Conservation (phyloP, 129 eudicot genomes). For the Flaveria brownii region DNA sequence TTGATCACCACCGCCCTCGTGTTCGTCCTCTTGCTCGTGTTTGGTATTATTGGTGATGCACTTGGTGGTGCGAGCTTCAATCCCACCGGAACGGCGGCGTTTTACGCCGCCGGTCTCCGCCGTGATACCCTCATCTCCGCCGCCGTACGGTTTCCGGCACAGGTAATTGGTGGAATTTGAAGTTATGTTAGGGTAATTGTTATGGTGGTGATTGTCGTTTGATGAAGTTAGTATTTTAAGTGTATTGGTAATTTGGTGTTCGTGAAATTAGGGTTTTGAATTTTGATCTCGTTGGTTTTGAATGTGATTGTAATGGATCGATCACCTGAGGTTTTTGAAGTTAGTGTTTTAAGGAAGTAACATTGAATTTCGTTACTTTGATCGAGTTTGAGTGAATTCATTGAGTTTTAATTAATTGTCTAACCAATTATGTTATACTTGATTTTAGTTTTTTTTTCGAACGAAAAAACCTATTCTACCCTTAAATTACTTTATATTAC, state of each 20-base stretch:
- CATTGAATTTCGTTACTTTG: too few relatives aligned
- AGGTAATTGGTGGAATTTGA: conserved; percentile 39
- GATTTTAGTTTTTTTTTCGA: too few relatives aligned
- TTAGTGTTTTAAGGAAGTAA: too few relatives aligned
- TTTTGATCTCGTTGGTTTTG: conserved; percentile 7
- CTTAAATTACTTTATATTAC: too few relatives aligned
- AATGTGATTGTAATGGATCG: background rate
- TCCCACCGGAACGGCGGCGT: conserved; percentile 83
- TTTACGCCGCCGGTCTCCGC: conserved; percentile 75
- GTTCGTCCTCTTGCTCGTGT: conserved; percentile 46
- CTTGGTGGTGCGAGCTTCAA: conserved; percentile 90
- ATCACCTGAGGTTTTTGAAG: too few relatives aligned
- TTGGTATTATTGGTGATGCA: conserved; percentile 53
- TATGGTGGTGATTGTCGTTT: background rate
- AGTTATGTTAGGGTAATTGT: background rate
- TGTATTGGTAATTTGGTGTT: background rate
- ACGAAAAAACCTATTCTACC: too few relatives aligned
- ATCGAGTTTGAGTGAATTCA: too few relatives aligned
- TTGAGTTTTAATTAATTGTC: too few relatives aligned
- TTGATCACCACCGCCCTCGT: conserved; percentile 53
- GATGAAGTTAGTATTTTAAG: background rate
- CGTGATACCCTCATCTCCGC: conserved; percentile 58
- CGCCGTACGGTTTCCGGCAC: conserved; percentile 83
- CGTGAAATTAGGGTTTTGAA: background rate
- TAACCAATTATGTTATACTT: too few relatives aligned